A percentile compares a stretch with the other conserved stretches of the same genome.
phyloP scores from a whole-genome alignment of 805 yeast species.

The Ogataea wickerhamii region DNA sequence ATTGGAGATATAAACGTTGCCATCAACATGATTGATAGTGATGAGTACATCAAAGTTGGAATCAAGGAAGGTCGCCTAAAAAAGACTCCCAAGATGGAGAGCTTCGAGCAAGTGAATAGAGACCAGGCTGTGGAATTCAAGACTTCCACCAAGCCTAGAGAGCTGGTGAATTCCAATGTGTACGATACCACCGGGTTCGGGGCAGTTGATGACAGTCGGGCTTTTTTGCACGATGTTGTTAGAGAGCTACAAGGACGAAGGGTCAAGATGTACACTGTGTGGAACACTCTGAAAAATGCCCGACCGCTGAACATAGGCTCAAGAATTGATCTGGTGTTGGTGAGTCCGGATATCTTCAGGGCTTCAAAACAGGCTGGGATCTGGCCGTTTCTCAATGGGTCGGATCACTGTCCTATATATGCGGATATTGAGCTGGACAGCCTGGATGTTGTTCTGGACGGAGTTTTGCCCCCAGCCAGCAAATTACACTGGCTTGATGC shows the following conservation, averaged over 20 bases:
- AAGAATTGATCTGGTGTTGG: conserved; percentile 73
- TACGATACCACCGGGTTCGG: conserved; percentile 28
- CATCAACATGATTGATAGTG: conserved; percentile 77
- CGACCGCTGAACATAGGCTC: conserved; percentile 86
- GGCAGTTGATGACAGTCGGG: conserved; percentile 30
- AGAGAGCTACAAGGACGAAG: conserved; percentile 55
- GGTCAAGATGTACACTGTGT: conserved; percentile 76
- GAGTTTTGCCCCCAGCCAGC: conserved; percentile 4
- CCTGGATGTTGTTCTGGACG: conserved; percentile 4
- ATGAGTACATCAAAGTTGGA: conserved; percentile 55
- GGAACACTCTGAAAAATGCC: conserved; percentile 79
- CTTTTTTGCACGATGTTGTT: conserved; percentile 55
- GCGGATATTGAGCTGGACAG: conserved; percentile 50
- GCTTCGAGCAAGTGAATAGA: conserved; percentile 37
- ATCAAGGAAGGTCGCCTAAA: conserved; percentile 36
- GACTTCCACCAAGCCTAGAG: conserved; percentile 39
- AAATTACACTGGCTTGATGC: conserved; percentile 50
- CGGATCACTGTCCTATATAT: conserved; percentile 92
- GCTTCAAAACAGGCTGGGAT: conserved; percentile 45
- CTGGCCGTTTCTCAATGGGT: conserved; percentile 72
- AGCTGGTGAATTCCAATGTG: conserved; percentile 43
- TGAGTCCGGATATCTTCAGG: conserved; percentile 38
- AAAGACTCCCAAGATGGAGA: conserved; percentile 17
- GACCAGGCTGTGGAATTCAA: conserved; percentile 33
- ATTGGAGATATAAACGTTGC: conserved; percentile 90